These are phyloP conservation scores for Porphyrellus cyaneotinctus DNA, from an alignment of 768 basidiomycete genomes.

Conservation along the genomic window DNA sequence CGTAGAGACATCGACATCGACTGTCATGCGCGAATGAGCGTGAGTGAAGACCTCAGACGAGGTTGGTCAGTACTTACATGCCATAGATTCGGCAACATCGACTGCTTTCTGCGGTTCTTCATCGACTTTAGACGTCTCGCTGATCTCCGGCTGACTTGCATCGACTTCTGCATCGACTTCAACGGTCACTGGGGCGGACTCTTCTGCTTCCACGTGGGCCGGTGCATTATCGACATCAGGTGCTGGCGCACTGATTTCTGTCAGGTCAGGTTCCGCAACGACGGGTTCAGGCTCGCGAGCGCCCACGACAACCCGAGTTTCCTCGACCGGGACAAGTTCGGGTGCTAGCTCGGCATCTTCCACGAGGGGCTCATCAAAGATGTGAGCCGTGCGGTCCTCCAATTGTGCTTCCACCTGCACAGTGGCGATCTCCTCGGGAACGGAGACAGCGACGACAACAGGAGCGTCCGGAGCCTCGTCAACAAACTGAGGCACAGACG, in stretches of 20 bases:
- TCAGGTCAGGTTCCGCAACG: background rate
- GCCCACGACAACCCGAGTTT: background rate
- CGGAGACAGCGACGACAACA: background rate
- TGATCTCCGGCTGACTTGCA: background rate
- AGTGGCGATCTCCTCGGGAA: background rate
- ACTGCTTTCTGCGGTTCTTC: background rate
- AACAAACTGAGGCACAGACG: slow-evolving; percentile 8
- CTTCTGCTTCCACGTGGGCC: background rate
- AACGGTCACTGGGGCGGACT: background rate
- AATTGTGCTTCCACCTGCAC: background rate
- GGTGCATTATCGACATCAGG: background rate
- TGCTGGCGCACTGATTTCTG: background rate
- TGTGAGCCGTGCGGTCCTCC: background rate
- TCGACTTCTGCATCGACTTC: background rate
- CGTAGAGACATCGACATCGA: background rate
- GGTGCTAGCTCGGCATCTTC: background rate
- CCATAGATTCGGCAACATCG: background rate
- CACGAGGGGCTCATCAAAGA: background rate
- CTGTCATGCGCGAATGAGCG: slow-evolving; percentile 2
- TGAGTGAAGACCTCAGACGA: background rate
- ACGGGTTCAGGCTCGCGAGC: background rate
- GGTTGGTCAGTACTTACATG: slow-evolving; percentile 10
- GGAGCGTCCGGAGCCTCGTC: background rate
- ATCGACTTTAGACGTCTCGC: background rate
- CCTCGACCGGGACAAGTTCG: background rate